Evolutionary conservation across 2,329 filamentous ascomycete genomes (phyloP).

Genomic region (Arachnomyces sp.): DNA sequence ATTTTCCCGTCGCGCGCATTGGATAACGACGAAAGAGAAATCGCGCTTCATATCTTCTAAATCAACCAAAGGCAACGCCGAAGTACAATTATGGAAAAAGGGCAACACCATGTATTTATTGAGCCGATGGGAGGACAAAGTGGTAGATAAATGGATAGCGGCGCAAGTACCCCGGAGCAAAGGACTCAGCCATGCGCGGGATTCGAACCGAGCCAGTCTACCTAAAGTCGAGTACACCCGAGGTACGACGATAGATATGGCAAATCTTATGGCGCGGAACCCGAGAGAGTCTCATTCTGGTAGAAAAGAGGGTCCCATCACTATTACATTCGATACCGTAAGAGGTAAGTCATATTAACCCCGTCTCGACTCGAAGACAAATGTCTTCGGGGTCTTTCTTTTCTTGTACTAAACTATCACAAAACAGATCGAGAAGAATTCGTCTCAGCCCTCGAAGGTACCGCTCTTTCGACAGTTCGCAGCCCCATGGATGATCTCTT

Average conservation of each 20-base stretch:
- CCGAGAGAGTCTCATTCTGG: slow-evolving; percentile 15
- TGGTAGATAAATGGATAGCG: slow-evolving; percentile 24
- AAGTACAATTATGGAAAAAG: slow-evolving; percentile 24
- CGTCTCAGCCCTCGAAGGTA: slow-evolving; percentile 8
- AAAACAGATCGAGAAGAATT: slow-evolving; percentile 11
- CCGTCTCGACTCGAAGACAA: neutral
- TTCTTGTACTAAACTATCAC: neutral
- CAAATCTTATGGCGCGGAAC: slow-evolving; percentile 19
- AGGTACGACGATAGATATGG: slow-evolving; percentile 22
- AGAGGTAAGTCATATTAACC: slow-evolving; percentile 14
- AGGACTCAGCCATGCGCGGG: slow-evolving; percentile 11
- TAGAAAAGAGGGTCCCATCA: slow-evolving; percentile 16
- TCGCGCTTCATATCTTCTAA: slow-evolving; percentile 16
- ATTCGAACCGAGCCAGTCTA: slow-evolving; percentile 18
- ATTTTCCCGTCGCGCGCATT: slow-evolving; percentile 21
- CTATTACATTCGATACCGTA: slow-evolving; percentile 18
- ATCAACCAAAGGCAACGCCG: slow-evolving; percentile 20
- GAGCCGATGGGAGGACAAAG: slow-evolving; percentile 20
- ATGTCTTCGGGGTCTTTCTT: neutral
- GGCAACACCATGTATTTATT: slow-evolving; percentile 18
- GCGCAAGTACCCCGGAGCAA: slow-evolving; percentile 14
- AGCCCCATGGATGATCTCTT: neutral
- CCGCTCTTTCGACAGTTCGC: neutral
- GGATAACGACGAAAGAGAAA: slow-evolving; percentile 20
- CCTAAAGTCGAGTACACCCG: slow-evolving; percentile 14